Conservation (phyloP, 768 basidiomycete genomes). For the Ramaria rubella region DNA sequence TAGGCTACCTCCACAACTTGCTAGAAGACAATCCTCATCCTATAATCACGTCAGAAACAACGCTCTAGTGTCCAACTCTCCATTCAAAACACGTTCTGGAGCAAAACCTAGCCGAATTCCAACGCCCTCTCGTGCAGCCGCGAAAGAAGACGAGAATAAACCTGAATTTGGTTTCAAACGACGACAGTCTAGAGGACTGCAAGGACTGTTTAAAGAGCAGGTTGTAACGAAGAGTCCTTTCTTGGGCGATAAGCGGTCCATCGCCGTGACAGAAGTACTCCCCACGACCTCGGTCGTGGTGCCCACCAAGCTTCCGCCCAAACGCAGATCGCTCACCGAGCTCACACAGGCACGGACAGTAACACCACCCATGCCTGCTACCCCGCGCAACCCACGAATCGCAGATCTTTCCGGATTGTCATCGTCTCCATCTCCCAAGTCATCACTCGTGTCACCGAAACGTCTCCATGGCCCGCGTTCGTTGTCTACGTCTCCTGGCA, state of each 20-base stretch:
- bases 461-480: conserved; percentile 72
- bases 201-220: conserved; percentile 67
- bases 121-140: conserved; percentile 36
- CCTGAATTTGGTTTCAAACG: conserved; percentile 56
- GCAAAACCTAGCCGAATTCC: conserved; percentile 41
- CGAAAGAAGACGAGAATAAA: conserved; percentile 49
- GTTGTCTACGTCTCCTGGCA: conserved; percentile 12
- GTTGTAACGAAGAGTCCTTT: conserved; percentile 83
- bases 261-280: conserved; percentile 11
- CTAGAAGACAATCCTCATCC: conserved; percentile 69
- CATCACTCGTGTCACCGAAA: conserved; percentile 57
- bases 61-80: conserved; percentile 80
- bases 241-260: conserved; percentile 29
- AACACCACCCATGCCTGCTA: conserved; percentile 6
- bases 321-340: background rate
- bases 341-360: background rate
- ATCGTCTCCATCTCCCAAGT: conserved; percentile 48
- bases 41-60: conserved; percentile 72
- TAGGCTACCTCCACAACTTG: conserved; percentile 39
- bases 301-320: conserved; percentile 23
- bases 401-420: conserved; percentile 2
- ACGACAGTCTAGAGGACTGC: conserved; percentile 67
- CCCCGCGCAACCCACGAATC: conserved; percentile 22
- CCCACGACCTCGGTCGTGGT: conserved; percentile 15
- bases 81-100: conserved; percentile 47